Evolutionary conservation across 2,329 filamentous ascomycete genomes (phyloP).

Genomic region (Cordyceps farinosa): DNA sequence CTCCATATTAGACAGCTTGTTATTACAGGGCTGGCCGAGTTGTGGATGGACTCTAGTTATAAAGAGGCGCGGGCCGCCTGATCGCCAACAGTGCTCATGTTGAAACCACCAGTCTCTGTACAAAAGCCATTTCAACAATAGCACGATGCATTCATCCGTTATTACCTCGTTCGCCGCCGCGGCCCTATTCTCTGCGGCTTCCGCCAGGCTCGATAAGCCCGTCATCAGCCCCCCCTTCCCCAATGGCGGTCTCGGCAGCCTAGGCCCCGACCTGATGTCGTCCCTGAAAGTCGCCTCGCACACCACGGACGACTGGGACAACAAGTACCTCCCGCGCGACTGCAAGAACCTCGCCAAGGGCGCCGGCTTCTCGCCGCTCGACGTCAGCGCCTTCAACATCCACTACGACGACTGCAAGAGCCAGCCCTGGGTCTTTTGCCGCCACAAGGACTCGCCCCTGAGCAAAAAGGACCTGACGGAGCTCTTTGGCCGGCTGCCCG

Average conservation of each 20-base stretch:
- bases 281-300: constrained; percentile 17
- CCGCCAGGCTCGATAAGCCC: constrained; percentile 16
- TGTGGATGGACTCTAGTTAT: neutral
- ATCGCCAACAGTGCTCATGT: neutral
- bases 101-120: neutral
- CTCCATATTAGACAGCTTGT: neutral
- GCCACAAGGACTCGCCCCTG: constrained; percentile 26
- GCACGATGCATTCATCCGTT: constrained; percentile 3
- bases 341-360: constrained; percentile 21
- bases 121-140: neutral
- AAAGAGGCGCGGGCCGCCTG: neutral
- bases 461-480: constrained; percentile 26
- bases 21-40: neutral
- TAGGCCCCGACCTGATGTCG: constrained; percentile 16
- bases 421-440: constrained; percentile 30
- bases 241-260: constrained; percentile 16
- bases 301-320: constrained; percentile 23
- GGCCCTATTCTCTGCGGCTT: constrained; percentile 1
- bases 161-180: neutral
- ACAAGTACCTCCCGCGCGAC: constrained; percentile 22
- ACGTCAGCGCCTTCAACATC: constrained; percentile 27
- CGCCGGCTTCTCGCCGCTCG: constrained; percentile 21
- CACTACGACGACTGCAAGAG: constrained; percentile 28
- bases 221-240: constrained; percentile 16
- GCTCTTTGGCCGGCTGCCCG: constrained; percentile 29